phyloP scores from a whole-genome alignment of 1,284 basidiomycete genomes.

The Cryptococcus floricola region DNA sequence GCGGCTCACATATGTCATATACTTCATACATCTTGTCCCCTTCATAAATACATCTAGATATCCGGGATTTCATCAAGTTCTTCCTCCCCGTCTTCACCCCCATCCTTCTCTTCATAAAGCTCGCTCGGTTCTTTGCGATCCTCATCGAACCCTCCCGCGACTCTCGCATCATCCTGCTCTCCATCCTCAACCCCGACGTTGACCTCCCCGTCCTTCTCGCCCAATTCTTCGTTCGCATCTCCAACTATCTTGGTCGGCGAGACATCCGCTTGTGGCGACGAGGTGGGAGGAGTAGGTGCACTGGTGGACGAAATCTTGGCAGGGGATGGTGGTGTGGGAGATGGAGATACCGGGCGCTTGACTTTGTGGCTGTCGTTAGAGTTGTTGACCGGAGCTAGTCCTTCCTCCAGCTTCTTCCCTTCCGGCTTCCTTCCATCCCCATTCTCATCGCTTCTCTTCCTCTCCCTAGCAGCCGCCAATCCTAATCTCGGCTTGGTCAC shows the following conservation, averaged over 20 bases:
- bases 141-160: background rate
- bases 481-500: conserved; percentile 17
- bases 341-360: background rate
- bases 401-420: too few relatives aligned
- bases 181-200: background rate
- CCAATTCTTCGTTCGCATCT: background rate
- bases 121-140: background rate
- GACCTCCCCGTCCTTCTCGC: background rate
- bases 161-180: background rate
- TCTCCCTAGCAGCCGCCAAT: conserved; percentile 13
- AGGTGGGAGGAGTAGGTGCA: too few relatives aligned
- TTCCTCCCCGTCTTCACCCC: conserved; percentile 1
- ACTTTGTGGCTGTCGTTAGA: background rate
- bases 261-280: background rate
- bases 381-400: too few relatives aligned
- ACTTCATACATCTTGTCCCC: too few relatives aligned
- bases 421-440: background rate
- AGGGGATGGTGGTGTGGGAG: too few relatives aligned
- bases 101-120: background rate
- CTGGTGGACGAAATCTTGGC: too few relatives aligned
- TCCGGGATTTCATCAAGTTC: conserved; percentile 16
- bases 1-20: too few relatives aligned
- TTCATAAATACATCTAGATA: background rate
- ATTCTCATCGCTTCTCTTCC: background rate
- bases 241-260: background rate